Conservation (phyloP, 176 grass and related monocot species). For the Oryza brachyantha region DNA sequence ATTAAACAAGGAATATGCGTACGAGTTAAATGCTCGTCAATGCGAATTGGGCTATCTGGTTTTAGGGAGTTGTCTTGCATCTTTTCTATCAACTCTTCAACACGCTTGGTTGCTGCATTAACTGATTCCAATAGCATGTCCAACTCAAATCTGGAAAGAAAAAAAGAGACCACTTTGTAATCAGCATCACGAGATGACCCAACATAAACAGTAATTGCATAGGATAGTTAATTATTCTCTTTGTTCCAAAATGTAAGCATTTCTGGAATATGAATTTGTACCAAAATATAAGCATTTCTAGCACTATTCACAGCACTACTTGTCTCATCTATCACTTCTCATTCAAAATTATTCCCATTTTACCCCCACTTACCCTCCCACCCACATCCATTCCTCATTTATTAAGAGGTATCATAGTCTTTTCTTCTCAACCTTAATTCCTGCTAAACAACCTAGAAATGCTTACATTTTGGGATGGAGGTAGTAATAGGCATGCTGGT, state of each 20-base stretch:
- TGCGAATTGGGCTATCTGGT: constrained; percentile 71
- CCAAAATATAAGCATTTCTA: no score
- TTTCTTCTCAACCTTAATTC: no score
- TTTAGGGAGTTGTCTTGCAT: constrained; percentile 93
- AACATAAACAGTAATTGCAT: constrained; percentile 9
- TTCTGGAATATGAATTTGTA: no score
- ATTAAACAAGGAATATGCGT: constrained; percentile 32
- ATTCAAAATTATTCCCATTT: no score
- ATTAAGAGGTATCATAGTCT: no score
- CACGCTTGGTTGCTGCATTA: constrained; percentile 79
- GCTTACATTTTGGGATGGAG: no score
- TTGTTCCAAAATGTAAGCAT: no score
- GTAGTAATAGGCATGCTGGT: neutral
- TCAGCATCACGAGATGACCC: constrained; percentile 3
- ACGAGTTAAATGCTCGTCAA: constrained; percentile 83
- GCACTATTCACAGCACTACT: no score
- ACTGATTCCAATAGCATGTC: constrained; percentile 99
- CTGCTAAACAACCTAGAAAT: no score
- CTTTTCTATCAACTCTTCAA: constrained; percentile 96
- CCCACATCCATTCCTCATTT: no score
- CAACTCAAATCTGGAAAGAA: constrained; percentile 87
- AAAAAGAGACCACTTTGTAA: constrained; percentile 11
- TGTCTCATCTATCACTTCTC: no score
- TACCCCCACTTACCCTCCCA: no score
- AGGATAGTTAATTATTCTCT: neutral